phyloP scores from a whole-genome alignment of 768 basidiomycete species.

The Leucogyrophana mollusca region DNA sequence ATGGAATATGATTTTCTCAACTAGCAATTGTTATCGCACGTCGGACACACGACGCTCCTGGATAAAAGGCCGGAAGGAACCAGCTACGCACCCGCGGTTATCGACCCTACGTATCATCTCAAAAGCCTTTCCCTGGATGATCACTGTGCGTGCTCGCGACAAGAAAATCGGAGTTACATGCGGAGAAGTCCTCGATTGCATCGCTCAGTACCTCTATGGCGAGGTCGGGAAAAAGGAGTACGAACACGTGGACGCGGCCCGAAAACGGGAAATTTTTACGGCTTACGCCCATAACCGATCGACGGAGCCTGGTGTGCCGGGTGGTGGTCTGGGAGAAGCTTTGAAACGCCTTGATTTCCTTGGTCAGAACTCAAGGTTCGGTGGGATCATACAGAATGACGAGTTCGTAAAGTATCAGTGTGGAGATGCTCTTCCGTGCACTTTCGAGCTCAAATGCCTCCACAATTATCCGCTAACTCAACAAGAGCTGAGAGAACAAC shows the following conservation, averaged over 20 bases:
- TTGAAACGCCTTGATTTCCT: slow-evolving; percentile 71
- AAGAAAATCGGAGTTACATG: slow-evolving; percentile 59
- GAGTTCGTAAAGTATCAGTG: slow-evolving; percentile 40
- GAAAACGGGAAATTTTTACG: slow-evolving; percentile 42
- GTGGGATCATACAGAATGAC: slow-evolving; percentile 54
- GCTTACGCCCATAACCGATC: slow-evolving; percentile 70
- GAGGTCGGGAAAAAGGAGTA: slow-evolving; percentile 55
- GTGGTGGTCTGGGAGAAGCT: slow-evolving; percentile 61
- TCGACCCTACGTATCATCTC: slow-evolving; percentile 53
- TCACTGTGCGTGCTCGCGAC: slow-evolving; percentile 46
- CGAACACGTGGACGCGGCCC: slow-evolving; percentile 33
- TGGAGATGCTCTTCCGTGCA: slow-evolving; percentile 53
- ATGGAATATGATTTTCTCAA: slow-evolving; percentile 75
- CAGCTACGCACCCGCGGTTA: slow-evolving; percentile 65
- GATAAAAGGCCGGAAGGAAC: slow-evolving; percentile 60
- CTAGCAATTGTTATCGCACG: slow-evolving; percentile 60
- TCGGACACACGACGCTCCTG: slow-evolving; percentile 64
- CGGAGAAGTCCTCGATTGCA: slow-evolving; percentile 58
- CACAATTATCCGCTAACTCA: slow-evolving; percentile 45
- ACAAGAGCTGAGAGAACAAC: slow-evolving; percentile 50
- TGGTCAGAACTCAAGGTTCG: slow-evolving; percentile 55
- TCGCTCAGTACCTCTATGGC: slow-evolving; percentile 50
- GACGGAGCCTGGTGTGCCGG: slow-evolving; percentile 61
- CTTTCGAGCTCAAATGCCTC: slow-evolving; percentile 56
- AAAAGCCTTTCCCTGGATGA: slow-evolving; percentile 52